Percentiles rank a stretch among this genome's conserved stretches.
Evolutionary conservation across 257 asterid genomes (phyloP).

Genomic region (Fraxinus cuspidata): DNA sequence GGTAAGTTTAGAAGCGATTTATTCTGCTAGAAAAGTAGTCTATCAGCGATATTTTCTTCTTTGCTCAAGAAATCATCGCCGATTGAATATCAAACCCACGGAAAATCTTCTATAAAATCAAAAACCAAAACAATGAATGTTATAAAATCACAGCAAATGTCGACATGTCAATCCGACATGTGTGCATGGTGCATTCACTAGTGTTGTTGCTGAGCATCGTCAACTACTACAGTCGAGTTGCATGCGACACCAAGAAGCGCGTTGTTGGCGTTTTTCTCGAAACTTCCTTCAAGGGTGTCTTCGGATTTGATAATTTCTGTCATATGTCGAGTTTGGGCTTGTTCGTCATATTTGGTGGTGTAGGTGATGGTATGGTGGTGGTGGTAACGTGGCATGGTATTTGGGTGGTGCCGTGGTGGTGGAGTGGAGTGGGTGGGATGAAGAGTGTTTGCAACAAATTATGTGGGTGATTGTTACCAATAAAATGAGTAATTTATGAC

Average conservation of each 20-base stretch:
- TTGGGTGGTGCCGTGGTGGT: too few species aligned
- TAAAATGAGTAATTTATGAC: too few species aligned
- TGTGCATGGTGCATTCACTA: conserved; percentile 75
- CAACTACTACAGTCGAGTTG: conserved; percentile 91
- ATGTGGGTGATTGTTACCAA: too few species aligned
- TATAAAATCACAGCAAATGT: conserved; percentile 81
- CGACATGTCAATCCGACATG: conserved; percentile 75
- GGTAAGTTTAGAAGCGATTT: not conserved
- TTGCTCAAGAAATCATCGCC: conserved; percentile 23
- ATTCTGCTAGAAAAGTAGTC: not conserved
- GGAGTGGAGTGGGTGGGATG: too few species aligned
- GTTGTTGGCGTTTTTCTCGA: conserved; percentile 91
- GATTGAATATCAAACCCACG: not conserved
- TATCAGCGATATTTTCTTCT: not conserved
- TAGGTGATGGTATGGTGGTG: too few species aligned
- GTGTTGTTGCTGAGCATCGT: conserved; percentile 89
- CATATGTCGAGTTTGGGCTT: conserved; percentile 7
- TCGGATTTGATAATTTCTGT: conserved; percentile 46
- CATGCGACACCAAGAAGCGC: conserved; percentile 84
- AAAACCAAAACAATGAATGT: conserved; percentile 57
- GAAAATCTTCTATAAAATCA: not conserved
- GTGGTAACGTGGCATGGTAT: too few species aligned
- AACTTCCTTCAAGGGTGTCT: conserved; percentile 60
- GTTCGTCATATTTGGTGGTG: not conserved
- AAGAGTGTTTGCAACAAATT: too few species aligned